Evolutionary conservation across 2,329 filamentous ascomycete species (phyloP).

Genomic region (Cercospora berteroae): DNA sequence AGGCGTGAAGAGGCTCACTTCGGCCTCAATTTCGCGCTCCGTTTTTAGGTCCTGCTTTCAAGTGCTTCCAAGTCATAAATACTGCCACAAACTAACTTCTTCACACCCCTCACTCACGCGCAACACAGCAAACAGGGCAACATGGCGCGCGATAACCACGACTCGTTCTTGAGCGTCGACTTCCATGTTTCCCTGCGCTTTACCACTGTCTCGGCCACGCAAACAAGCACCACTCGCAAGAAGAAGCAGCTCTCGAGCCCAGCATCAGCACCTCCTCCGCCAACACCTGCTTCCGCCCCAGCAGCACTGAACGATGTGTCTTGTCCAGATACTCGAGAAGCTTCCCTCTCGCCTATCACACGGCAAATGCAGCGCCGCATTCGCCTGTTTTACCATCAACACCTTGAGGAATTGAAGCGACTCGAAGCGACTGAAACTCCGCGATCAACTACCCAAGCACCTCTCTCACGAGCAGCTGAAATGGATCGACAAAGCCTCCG

Average conservation of each 20-base stretch:
- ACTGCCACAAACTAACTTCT: background rate
- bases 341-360: background rate
- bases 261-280: background rate
- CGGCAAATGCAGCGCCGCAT: background rate
- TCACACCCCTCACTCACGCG: background rate
- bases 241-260: background rate
- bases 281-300: background rate
- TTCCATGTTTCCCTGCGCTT: background rate
- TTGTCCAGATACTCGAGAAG: background rate
- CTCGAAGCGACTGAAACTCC: background rate
- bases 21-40: background rate
- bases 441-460: background rate
- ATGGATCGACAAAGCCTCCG: background rate
- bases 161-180: background rate
- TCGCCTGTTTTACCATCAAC: background rate
- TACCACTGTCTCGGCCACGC: background rate
- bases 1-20: background rate
- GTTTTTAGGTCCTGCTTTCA: background rate
- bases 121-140: background rate
- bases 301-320: background rate
- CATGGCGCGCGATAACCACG: background rate
- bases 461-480: background rate
- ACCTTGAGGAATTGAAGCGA: background rate
- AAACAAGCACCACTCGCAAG: background rate
- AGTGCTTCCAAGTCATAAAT: background rate